phyloP scores from a whole-genome alignment of 1,139 yeast species.

The Candida pseudocylindracea region DNA sequence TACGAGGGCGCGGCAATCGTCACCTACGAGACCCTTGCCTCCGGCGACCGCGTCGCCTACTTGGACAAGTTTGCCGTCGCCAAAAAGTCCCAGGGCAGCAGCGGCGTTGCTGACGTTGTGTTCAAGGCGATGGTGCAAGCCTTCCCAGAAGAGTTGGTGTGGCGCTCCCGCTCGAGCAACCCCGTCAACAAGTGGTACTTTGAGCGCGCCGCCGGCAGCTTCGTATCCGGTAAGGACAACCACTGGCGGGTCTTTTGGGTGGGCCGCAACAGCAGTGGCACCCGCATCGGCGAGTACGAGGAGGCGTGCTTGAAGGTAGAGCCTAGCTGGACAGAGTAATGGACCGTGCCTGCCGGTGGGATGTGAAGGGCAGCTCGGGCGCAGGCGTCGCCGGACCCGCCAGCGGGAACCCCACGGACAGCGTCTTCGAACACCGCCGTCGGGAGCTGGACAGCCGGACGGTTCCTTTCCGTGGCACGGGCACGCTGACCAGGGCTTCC shows the following conservation, averaged over 20 bases:
- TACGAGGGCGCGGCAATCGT: conserved; percentile 90
- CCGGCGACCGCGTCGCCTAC: conserved; percentile 26
- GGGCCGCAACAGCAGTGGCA: too few relatives aligned
- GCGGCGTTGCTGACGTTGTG: conserved; percentile 84
- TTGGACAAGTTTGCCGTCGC: conserved; percentile 87
- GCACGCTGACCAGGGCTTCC: too few relatives aligned
- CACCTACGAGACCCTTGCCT: conserved; percentile 37
- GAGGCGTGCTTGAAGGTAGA: too few relatives aligned
- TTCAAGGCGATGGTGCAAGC: conserved; percentile 57
- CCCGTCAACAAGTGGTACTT: conserved; percentile 97
- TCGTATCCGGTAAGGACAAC: conserved; percentile 20
- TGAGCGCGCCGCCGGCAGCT: conserved; percentile 65
- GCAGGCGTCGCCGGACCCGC: too few relatives aligned
- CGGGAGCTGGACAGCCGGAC: too few relatives aligned
- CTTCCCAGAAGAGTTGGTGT: conserved; percentile 54
- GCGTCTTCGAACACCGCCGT: too few relatives aligned
- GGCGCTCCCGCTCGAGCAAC: conserved; percentile 74
- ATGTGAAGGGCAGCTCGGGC: too few relatives aligned
- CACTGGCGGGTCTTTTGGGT: conserved; percentile 41
- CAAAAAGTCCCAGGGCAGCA: conserved; percentile 63
- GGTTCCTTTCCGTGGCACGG: too few relatives aligned
- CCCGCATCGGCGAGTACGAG: too few relatives aligned
- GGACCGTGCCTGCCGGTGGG: too few relatives aligned
- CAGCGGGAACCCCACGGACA: too few relatives aligned
- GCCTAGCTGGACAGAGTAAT: too few relatives aligned